Evolutionary conservation across 2,329 filamentous ascomycete genomes (phyloP), one percentile per base, ranked within the genome.

Genomic region (Botrytis galanthina): DNA sequence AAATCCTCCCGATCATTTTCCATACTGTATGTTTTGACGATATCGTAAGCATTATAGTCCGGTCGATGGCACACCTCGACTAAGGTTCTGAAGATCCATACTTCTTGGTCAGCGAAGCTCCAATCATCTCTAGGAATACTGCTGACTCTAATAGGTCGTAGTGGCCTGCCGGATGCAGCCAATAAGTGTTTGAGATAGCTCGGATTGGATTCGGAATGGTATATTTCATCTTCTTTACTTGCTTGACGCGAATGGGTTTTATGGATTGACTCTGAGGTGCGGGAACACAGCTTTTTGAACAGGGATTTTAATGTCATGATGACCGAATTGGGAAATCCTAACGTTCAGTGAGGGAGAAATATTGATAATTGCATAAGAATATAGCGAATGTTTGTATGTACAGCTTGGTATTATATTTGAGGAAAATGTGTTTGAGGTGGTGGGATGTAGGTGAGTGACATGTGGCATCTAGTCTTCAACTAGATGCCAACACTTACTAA

Each of bases 41-140:
- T 54, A 26, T 68, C 64, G 26, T 54, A 68, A 42, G 64, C 64
- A 39, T 54, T 57, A 32, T 68, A 68, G 18, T 68, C 64, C 10
- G 35, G 64, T 57, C 64, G 64, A 39, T 42, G 16, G 48, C 64
- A 68, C 3, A 68, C 16, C 32, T 68, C 64, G 16, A 68, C 64
- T 16, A 68, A 29, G 0, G 35, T 68, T 57, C 35, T 57, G 35
- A 68, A 68, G 14, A 68, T 4, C 64, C 64, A 68, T 14, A 68
- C 0, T 54, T 51, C 7, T 68, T 68, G 46, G 26, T 68, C 64
- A 9, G 37, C 48, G 22, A 14, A 29, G 16, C 7, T n/a, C 64
- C 64, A 68, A 9, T 35, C 14, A 4, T 8, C 1, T 29, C 12
- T 39, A 14, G 64, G 64, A 29, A 42, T 32, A 26, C 35, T 68